Evolutionary conservation across 176 grass and related monocot species (phyloP).

Genomic region (Otatea glauca): DNA sequence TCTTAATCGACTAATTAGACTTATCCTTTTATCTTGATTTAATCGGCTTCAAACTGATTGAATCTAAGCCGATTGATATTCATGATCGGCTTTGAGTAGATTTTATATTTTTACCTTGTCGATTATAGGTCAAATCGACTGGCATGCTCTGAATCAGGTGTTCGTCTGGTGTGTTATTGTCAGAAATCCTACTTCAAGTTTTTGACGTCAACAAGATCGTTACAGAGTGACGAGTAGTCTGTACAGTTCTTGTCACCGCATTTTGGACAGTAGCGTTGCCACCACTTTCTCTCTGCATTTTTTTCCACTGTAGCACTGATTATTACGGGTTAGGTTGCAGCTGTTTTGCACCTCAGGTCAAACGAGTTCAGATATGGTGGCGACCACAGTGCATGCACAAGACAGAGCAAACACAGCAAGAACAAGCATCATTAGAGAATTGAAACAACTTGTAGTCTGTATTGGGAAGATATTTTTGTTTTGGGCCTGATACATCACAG

Average conservation of each 20-base stretch:
- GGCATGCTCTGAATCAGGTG: no score
- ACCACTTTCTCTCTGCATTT: not conserved
- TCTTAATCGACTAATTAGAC: no score
- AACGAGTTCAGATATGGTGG: not conserved
- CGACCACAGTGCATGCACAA: constrained; percentile 14
- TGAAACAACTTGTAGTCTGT: not conserved
- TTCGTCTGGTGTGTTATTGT: no score
- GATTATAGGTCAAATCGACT: no score
- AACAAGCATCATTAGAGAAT: not conserved
- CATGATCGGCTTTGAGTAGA: no score
- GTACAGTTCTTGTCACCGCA: not conserved
- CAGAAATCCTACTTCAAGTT: no score
- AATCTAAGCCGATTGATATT: no score
- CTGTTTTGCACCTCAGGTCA: not conserved
- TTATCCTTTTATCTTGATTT: no score
- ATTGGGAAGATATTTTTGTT: constrained; percentile 40
- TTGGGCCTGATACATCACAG: constrained; percentile 22
- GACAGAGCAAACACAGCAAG: constrained; percentile 3
- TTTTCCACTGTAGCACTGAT: not conserved
- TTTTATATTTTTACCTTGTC: no score
- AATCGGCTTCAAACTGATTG: no score
- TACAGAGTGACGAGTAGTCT: not conserved
- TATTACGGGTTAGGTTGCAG: not conserved
- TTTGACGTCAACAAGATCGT: no score
- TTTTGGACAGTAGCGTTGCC: not conserved